Percentiles rank a stretch among this genome's conserved stretches.
phyloP scores from a whole-genome alignment of 2,329 filamentous ascomycete genomes.

The Lecanicillium sp. region DNA sequence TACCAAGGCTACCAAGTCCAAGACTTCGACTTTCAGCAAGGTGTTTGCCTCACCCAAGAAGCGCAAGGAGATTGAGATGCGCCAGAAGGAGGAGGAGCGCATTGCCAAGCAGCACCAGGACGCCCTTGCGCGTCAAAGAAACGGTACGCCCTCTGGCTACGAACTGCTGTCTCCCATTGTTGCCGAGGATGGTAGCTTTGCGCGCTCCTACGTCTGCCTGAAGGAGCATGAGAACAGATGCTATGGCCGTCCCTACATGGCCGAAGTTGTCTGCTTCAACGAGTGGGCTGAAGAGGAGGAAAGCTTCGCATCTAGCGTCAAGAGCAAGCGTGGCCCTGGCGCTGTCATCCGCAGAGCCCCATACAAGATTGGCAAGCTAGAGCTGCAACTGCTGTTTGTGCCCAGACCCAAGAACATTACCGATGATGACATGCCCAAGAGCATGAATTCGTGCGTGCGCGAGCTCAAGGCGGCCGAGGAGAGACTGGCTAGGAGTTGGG shows the following conservation, averaged over 20 bases:
- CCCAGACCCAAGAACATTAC: constrained; percentile 80
- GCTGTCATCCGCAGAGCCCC: constrained; percentile 75
- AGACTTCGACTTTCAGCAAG: constrained; percentile 83
- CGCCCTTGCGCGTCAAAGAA: constrained; percentile 56
- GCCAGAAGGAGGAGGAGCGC: constrained; percentile 74
- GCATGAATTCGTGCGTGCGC: constrained; percentile 92
- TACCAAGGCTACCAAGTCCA: constrained; percentile 57
- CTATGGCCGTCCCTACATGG: constrained; percentile 80
- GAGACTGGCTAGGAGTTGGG: constrained; percentile 69
- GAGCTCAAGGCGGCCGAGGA: constrained; percentile 90
- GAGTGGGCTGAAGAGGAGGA: constrained; percentile 94
- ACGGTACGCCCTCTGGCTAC: constrained; percentile 66
- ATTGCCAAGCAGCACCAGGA: constrained; percentile 58
- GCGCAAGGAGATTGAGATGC: constrained; percentile 86
- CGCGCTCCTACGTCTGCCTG: constrained; percentile 84
- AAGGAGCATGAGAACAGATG: constrained; percentile 87
- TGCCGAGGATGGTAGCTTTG: constrained; percentile 89
- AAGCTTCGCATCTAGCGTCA: constrained; percentile 74
- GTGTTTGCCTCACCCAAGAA: constrained; percentile 95
- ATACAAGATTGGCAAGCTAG: constrained; percentile 94
- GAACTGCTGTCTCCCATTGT: constrained; percentile 82
- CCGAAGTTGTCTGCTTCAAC: constrained; percentile 93
- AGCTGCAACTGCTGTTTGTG: constrained; percentile 90
- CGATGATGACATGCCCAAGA: constrained; percentile 98
- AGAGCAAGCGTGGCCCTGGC: constrained; percentile 78